These are phyloP conservation scores for Colletotrichum melonis DNA, from an alignment of 2,329 filamentous ascomycete species.

Conservation along the genomic window DNA sequence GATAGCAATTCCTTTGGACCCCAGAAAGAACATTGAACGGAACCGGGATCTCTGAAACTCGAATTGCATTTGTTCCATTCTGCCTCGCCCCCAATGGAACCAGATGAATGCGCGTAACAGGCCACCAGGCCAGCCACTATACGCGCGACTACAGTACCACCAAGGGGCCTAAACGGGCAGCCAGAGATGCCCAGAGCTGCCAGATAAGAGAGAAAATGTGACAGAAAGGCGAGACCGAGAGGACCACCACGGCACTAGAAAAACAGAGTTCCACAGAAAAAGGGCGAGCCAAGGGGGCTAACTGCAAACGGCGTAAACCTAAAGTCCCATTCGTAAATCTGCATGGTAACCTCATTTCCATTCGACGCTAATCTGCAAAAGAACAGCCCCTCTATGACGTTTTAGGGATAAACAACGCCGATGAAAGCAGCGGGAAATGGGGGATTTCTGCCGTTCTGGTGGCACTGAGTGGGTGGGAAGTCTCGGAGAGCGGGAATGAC, in stretches of 20 bases:
- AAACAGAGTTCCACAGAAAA: background rate
- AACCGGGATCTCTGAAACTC: background rate
- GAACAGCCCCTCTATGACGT: slow-evolving; percentile 13
- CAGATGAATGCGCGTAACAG: background rate
- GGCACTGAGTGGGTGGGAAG: background rate
- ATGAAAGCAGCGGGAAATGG: background rate
- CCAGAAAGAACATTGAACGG: background rate
- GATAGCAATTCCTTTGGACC: background rate
- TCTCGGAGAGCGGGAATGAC: background rate
- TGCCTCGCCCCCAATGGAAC: background rate
- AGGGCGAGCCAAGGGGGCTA: background rate
- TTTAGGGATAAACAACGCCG: background rate
- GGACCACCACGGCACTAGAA: background rate
- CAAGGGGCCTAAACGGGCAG: background rate
- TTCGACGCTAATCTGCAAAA: slow-evolving; percentile 7
- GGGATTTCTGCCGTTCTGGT: too few species aligned
- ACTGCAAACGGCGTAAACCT: slow-evolving; percentile 21
- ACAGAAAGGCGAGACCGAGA: background rate
- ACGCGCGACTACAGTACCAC: background rate
- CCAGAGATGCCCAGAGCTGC: background rate
- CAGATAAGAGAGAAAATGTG: background rate
- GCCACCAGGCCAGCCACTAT: background rate
- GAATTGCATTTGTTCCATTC: background rate
- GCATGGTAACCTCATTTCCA: background rate
- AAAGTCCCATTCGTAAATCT: background rate